These are phyloP conservation scores for Selaginella tamariscina DNA, from an alignment of 75 land plant species.

Conservation along the genomic window DNA sequence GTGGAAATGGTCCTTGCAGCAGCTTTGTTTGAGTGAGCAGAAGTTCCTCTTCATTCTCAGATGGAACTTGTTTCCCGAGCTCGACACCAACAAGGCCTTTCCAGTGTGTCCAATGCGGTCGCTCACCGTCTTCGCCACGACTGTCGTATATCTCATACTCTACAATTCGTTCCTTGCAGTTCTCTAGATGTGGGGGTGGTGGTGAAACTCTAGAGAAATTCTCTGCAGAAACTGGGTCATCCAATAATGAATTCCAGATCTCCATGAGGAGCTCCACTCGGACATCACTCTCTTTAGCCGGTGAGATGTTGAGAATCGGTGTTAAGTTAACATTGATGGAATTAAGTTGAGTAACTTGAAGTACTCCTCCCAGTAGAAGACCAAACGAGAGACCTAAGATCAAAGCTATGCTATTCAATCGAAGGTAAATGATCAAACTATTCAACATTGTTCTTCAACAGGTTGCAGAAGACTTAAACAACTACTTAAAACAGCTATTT, in stretches of 20 bases:
- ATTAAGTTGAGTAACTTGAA: no score
- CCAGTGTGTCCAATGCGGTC: not conserved
- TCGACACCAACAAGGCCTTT: conserved; percentile 4
- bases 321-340: no score
- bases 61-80: conserved; percentile 2
- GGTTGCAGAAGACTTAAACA: no score
- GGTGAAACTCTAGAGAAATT: not conserved
- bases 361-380: no score
- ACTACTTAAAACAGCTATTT: no score
- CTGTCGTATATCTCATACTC: not conserved
- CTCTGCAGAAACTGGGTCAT: not conserved
- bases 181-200: not conserved
- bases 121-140: not conserved
- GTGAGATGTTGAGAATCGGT: no score
- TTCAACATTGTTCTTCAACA: no score
- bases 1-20: conserved; percentile 7
- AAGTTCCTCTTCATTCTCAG: conserved; percentile 2
- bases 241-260: not conserved
- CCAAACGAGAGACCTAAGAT: no score
- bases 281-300: no score
- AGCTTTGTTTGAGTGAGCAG: not conserved
- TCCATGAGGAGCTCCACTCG: not conserved
- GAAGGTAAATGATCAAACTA: no score
- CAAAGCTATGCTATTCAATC: no score
- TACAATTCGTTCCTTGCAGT: not conserved